These are phyloP conservation scores for Yarrowia osloensis DNA, from an alignment of 805 yeast species.

Conservation along the genomic window DNA sequence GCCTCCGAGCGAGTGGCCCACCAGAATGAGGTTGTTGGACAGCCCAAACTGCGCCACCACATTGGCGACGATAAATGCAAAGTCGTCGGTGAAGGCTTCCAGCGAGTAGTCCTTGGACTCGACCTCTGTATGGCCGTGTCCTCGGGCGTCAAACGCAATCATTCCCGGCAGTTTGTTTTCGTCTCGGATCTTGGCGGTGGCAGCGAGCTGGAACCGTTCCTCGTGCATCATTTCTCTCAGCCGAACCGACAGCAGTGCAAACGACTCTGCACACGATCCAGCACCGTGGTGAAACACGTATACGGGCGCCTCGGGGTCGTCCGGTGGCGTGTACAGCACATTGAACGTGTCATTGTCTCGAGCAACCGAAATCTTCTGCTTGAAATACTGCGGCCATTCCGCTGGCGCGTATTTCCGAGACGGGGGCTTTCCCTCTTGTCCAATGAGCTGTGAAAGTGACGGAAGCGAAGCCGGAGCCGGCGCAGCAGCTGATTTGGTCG, in stretches of 20 bases:
- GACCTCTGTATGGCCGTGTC: conserved; percentile 66
- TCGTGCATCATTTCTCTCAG: conserved; percentile 40
- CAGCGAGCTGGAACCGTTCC: conserved; percentile 10
- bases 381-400: conserved; percentile 24
- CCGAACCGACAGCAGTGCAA: conserved; percentile 54
- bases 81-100: conserved; percentile 59
- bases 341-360: conserved; percentile 45
- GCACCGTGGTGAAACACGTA: conserved; percentile 92
- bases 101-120: conserved; percentile 49
- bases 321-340: conserved; percentile 61
- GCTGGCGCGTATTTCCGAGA: conserved; percentile 24
- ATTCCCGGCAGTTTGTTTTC: conserved; percentile 54
- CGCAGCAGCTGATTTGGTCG: not conserved
- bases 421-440: not conserved
- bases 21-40: conserved; percentile 50
- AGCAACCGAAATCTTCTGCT: not conserved
- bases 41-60: conserved; percentile 32
- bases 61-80: conserved; percentile 50
- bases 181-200: conserved; percentile 32
- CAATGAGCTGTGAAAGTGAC: not conserved
- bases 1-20: conserved; percentile 96
- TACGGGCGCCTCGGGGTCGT: conserved; percentile 49
- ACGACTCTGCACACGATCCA: conserved; percentile 83
- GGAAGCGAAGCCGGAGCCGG: not conserved
- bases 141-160: conserved; percentile 76